Percentiles rank a stretch among this genome's conserved stretches.
phyloP scores from a whole-genome alignment of 2,329 filamentous ascomycete genomes.

The Verticillium nonalfalfae region DNA sequence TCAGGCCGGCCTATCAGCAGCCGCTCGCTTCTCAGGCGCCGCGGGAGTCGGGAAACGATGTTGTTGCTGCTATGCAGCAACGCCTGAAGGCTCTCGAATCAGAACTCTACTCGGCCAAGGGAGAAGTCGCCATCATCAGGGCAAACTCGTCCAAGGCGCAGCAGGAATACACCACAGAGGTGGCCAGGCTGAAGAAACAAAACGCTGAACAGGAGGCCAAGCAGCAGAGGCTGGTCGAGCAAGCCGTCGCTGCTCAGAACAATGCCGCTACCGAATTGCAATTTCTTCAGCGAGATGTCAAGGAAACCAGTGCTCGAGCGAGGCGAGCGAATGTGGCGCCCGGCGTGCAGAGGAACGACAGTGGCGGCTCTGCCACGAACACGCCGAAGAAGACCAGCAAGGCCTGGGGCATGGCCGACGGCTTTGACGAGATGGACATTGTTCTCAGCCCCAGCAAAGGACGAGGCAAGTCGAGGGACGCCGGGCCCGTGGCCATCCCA shows the following conservation, averaged over 20 bases:
- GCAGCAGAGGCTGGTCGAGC: constrained; percentile 58
- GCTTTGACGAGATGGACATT: constrained; percentile 65
- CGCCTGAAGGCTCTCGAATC: constrained; percentile 46
- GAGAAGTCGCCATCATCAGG: constrained; percentile 71
- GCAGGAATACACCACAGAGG: constrained; percentile 56
- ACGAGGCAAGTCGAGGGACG: constrained; percentile 32
- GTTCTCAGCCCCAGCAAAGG: constrained; percentile 47
- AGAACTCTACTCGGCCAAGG: constrained; percentile 56
- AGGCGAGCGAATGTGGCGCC: constrained; percentile 36
- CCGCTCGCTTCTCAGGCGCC: constrained; percentile 20
- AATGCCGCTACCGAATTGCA: constrained; percentile 62
- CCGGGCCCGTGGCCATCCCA: constrained; percentile 34
- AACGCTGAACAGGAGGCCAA: constrained; percentile 59
- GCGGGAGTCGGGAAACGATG: constrained; percentile 20
- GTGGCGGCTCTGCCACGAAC: constrained; percentile 21
- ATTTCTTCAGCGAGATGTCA: constrained; percentile 67
- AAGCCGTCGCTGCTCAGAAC: constrained; percentile 57
- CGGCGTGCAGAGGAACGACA: constrained; percentile 9
- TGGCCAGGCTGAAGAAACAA: constrained; percentile 55
- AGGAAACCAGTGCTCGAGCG: constrained; percentile 46
- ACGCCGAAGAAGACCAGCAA: constrained; percentile 58
- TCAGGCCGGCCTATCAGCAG: constrained; percentile 23
- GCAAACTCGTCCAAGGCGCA: constrained; percentile 58
- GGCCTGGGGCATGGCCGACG: constrained; percentile 59
- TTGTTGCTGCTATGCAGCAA: constrained; percentile 42